Conservation (phyloP, 2,329 filamentous ascomycete genomes). For the Fusarium duplospermum region DNA sequence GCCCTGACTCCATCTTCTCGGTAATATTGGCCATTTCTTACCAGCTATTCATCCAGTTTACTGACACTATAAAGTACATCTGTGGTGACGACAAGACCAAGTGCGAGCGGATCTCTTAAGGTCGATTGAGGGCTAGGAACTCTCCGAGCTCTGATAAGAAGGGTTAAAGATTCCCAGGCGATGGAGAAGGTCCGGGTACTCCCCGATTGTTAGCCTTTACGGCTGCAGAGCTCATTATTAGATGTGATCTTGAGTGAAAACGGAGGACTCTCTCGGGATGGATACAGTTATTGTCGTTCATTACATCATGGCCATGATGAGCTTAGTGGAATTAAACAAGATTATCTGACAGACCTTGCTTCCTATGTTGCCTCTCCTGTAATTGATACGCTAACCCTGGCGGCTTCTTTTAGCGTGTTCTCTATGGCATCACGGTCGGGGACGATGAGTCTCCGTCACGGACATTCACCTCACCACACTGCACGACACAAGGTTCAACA, state of each 20-base stretch:
- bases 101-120: constrained; percentile 6
- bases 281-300: not conserved
- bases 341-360: not conserved
- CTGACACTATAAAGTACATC: not conserved
- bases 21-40: not conserved
- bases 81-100: constrained; percentile 15
- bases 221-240: not conserved
- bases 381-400: not conserved
- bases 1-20: not conserved
- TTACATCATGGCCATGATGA: not conserved
- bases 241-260: not conserved
- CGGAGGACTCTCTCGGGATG: not conserved
- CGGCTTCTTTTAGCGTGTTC: not conserved
- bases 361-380: not conserved
- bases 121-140: not conserved
- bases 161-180: not conserved
- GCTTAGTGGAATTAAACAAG: not conserved
- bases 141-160: not conserved
- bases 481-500: not conserved
- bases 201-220: not conserved
- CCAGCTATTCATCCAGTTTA: fast-evolving
- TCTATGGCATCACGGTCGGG: not conserved
- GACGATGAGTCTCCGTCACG: not conserved
- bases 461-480: not conserved
- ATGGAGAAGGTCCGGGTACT: not conserved